Evolutionary conservation across 2,329 filamentous ascomycete species (phyloP).

Genomic region (Septoria petroselini): DNA sequence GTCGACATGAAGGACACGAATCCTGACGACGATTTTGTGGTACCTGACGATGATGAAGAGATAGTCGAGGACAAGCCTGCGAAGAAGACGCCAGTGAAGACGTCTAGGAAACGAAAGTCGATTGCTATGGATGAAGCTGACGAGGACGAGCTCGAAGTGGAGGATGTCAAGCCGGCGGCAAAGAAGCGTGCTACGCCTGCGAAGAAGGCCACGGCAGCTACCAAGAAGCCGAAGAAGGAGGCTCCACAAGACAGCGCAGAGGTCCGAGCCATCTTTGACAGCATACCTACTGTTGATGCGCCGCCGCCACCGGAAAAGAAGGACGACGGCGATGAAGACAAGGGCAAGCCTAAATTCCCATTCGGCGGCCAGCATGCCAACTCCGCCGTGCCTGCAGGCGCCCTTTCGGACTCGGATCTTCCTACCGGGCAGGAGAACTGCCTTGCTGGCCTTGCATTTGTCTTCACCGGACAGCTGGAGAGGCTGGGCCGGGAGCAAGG

Average conservation of each 20-base stretch:
- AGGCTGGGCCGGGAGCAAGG: slow-evolving; percentile 80
- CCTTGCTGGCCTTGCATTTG: slow-evolving; percentile 82
- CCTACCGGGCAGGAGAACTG: slow-evolving; percentile 86
- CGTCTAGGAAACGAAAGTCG: slow-evolving; percentile 56
- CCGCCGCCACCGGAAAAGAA: slow-evolving; percentile 74
- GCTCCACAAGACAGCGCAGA: slow-evolving; percentile 64
- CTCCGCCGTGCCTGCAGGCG: slow-evolving; percentile 57
- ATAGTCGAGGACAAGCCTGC: slow-evolving; percentile 42
- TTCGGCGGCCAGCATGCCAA: slow-evolving; percentile 59
- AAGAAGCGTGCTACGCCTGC: slow-evolving; percentile 53
- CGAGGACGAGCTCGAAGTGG: slow-evolving; percentile 46
- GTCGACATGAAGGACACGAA: slow-evolving; percentile 55
- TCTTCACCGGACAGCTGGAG: slow-evolving; percentile 87
- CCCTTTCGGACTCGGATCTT: slow-evolving; percentile 64
- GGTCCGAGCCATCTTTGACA: slow-evolving; percentile 81
- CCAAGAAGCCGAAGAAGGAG: slow-evolving; percentile 61
- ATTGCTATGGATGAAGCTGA: slow-evolving; percentile 56
- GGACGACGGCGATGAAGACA: slow-evolving; percentile 44
- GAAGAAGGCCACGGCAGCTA: slow-evolving; percentile 54
- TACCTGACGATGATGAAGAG: slow-evolving; percentile 45
- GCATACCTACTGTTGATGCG: slow-evolving; percentile 75
- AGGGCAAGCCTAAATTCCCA: slow-evolving; percentile 65
- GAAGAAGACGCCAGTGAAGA: slow-evolving; percentile 37
- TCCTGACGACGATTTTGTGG: slow-evolving; percentile 46
- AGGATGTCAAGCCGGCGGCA: slow-evolving; percentile 49